Evolutionary conservation across 768 basidiomycete genomes (phyloP).

Genomic region (Lentinula edodes): DNA sequence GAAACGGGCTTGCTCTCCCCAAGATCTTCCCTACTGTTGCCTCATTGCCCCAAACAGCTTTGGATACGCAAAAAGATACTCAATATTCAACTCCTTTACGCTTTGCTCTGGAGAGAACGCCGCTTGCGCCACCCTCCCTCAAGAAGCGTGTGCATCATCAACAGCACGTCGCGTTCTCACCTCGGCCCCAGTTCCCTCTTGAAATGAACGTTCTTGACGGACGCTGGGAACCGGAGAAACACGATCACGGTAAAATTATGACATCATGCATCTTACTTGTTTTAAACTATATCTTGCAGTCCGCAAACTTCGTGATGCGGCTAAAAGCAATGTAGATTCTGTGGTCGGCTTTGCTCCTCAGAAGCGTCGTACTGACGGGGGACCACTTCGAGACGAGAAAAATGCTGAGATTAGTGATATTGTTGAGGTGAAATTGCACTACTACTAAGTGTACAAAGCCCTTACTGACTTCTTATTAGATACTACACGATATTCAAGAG

Average conservation of each 20-base stretch:
- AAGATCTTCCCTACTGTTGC: not conserved
- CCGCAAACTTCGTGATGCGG: not conserved
- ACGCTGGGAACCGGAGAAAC: not conserved
- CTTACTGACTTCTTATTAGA: constrained; percentile 21
- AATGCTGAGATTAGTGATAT: not conserved
- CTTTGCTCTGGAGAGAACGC: not conserved
- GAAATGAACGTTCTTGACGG: not conserved
- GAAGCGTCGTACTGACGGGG: not conserved
- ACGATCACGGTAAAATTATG: not conserved
- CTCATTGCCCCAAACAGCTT: not conserved
- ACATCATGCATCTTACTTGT: not conserved
- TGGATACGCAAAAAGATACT: not conserved
- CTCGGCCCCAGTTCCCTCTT: not conserved
- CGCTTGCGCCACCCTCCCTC: not conserved
- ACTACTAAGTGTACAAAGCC: not conserved
- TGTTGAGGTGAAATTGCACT: not conserved
- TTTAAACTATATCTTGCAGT: not conserved
- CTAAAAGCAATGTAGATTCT: not conserved
- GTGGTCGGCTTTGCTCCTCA: not conserved
- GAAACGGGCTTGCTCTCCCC: too few relatives aligned
- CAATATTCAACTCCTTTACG: not conserved
- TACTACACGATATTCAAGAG: constrained; percentile 45
- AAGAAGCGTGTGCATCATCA: not conserved
- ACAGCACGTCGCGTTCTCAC: not conserved
- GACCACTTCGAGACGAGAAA: not conserved